phyloP scores from a whole-genome alignment of 139 green algal species.

The Raphidocelis subcapitata region DNA sequence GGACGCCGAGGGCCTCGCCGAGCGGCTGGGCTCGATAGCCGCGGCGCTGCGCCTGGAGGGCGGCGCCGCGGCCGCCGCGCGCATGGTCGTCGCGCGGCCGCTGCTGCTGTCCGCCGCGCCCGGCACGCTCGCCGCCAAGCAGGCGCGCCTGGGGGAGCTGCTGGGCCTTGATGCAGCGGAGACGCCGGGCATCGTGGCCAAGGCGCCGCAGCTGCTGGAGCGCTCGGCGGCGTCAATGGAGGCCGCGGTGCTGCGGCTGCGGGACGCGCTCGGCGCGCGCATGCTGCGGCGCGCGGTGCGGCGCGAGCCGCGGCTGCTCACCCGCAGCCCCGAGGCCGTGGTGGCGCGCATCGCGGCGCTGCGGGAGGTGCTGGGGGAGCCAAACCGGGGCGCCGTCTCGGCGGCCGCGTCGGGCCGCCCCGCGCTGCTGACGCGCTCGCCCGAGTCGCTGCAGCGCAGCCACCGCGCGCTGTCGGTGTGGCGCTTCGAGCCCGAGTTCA shows the following conservation, averaged over 20 bases:
- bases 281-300: conserved; percentile 7
- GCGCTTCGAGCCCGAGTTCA: conserved; percentile 28
- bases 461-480: conserved; percentile 49
- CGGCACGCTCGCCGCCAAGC: conserved; percentile 8
- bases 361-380: neutral
- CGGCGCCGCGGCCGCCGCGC: neutral
- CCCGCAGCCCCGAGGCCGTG: neutral
- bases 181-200: neutral
- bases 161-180: neutral
- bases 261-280: neutral
- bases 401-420: conserved; percentile 24
- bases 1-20: neutral
- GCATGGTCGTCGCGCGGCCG: conserved; percentile 7
- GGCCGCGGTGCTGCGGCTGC: conserved; percentile 6
- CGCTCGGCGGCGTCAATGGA: neutral
- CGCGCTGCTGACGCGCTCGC: conserved; percentile 30
- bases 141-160: conserved; percentile 2
- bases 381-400: neutral
- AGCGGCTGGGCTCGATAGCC: neutral
- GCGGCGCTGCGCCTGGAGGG: neutral
- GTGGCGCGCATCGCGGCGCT: conserved; percentile 21
- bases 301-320: conserved; percentile 28
- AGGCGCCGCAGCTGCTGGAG: conserved; percentile 28
- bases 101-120: conserved; percentile 3
- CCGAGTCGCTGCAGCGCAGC: neutral